Base-by-base conservation (phyloP, 768 basidiomycete genomes). In the Naganishia friedmannii region DNA sequence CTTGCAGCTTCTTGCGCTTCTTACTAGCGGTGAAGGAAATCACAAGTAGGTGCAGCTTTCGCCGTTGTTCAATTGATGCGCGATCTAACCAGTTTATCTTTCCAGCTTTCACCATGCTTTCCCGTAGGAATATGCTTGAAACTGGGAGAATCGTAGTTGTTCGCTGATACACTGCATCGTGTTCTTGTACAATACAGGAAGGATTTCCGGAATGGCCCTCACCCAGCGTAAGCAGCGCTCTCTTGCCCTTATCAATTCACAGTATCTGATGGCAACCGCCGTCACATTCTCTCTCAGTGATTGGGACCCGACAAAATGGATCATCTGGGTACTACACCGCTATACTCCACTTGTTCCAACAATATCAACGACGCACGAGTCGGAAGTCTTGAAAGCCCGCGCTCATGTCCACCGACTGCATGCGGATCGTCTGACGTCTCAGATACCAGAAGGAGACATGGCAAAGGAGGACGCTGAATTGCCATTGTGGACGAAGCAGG, bases 301-400 rank as follows among this genome's bases (percentile, higher is more conserved):
- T 73, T 92, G 89, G 89, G 90, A 92, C 78, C 89, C 90, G 0
- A 88, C 88, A 1, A 91, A 90, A 81, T 91, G 89, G 90, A 84
- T 87, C 53, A 90, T 91, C 51, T 76, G 85, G 26, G 57, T 80
- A 5, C 82, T 91, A 13, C 81, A 87, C 72, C 74, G 46, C 28
- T 77, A 72, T 74, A 80, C 80, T 0, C 75, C 78, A 2, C 57
- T 81, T 53, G 75, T 79, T 0, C 78, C 80, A 19, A 63, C 76
- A 6, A 73, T 81, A 69, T 73, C 75, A 1, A 72, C 63, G 13
- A 81, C 80, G 2, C 73, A 78, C 39, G 72, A 77, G 28, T 57
- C 74, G 7, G 76, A 77, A 26, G 74, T 81, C 31, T 58, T 67
- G 29, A 74, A 77, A 67, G 80, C 80, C 26, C 67, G 73, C 66